Evolutionary conservation across 176 grass and related monocot species (phyloP).

Genomic region (Tillandsia leiboldiana): DNA sequence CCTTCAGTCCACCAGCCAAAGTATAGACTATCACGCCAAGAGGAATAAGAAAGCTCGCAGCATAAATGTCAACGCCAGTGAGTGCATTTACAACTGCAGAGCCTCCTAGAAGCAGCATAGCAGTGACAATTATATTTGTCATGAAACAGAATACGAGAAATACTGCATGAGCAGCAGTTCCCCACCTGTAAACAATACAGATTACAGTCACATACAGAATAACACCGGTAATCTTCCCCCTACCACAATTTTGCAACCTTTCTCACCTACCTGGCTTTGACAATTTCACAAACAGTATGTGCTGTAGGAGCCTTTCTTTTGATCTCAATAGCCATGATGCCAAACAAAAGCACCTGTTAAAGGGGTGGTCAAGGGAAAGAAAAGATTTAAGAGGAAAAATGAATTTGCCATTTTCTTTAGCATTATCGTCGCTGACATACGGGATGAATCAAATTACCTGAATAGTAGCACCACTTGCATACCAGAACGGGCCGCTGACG

Average conservation of each 20-base stretch:
- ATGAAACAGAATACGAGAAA: constrained; percentile 66
- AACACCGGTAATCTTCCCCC: not conserved
- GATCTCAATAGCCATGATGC: constrained; percentile 74
- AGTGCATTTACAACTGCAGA: constrained; percentile 68
- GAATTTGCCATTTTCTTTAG: no score
- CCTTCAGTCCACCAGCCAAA: constrained; percentile 62
- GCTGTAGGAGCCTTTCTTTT: constrained; percentile 72
- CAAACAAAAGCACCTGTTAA: constrained; percentile 53
- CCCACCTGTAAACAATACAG: constrained; percentile 29
- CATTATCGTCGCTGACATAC: no score
- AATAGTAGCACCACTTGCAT: constrained; percentile 60
- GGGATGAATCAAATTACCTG: constrained; percentile 25
- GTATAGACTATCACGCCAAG: constrained; percentile 71
- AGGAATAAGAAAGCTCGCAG: constrained; percentile 69
- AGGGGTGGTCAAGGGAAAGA: not conserved
- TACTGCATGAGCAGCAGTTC: constrained; percentile 37
- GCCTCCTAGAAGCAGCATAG: constrained; percentile 66
- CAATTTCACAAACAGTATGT: constrained; percentile 73
- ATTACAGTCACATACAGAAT: constrained; percentile 5
- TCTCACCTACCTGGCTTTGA: constrained; percentile 28
- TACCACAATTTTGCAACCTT: not conserved
- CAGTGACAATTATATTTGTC: constrained; percentile 69
- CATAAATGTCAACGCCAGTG: constrained; percentile 60
- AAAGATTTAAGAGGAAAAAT: not conserved
- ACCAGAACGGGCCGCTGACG: constrained; percentile 74